Percentiles rank a stretch among this genome's conserved stretches.
Evolutionary conservation across 169 alveolate genomes (phyloP).

Genomic region (Plasmodium adleri): DNA sequence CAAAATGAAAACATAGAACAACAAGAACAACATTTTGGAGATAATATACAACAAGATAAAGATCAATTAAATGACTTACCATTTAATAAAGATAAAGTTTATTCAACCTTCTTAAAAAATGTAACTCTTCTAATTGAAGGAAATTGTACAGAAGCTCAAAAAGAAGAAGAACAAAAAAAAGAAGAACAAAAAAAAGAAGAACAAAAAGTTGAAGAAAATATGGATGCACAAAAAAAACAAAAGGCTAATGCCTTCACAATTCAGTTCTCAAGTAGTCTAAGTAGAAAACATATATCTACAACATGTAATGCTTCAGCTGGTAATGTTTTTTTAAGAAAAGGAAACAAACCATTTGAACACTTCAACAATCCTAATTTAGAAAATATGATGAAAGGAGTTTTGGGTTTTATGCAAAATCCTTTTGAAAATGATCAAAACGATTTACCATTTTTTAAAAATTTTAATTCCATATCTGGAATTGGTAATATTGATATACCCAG

Average conservation of each 20-base stretch:
- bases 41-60: not conserved
- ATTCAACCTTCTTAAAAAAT: conserved; percentile 9
- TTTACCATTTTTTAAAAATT: conserved; percentile 2
- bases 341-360: no score
- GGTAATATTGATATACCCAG: not conserved
- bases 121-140: conserved; percentile 22
- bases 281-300: not conserved
- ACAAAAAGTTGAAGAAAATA: no score
- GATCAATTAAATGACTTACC: not conserved
- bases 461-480: not conserved
- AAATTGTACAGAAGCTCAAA: conserved; percentile 5
- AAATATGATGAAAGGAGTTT: conserved; percentile 32
- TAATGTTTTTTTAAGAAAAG: not conserved
- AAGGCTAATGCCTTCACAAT: no score
- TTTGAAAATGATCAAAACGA: not conserved
- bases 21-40: not conserved
- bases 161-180: not conserved
- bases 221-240: no score
- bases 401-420: conserved; percentile 22
- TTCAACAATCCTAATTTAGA: not conserved
- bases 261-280: no score
- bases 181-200: not conserved
- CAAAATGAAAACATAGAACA: not conserved
- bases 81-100: conserved; percentile 27
- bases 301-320: not conserved